phyloP scores from a whole-genome alignment of 2,329 filamentous ascomycete species.

The Trichoderma sp. region DNA sequence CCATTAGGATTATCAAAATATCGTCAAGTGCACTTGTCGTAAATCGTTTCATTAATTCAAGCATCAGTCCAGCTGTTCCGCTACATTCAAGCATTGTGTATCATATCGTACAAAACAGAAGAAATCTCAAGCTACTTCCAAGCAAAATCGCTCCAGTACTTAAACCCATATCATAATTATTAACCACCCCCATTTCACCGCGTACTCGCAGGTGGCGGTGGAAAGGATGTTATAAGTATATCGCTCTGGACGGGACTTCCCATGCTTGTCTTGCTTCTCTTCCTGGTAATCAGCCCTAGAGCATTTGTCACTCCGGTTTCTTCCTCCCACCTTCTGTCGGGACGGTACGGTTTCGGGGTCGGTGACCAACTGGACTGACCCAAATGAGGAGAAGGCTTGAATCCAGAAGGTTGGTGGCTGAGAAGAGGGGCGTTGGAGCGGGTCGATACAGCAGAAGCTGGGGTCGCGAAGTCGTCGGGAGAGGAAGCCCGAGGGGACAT shows the following conservation, averaged over 20 bases:
- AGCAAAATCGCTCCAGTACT: neutral
- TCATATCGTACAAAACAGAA: neutral
- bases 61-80: neutral
- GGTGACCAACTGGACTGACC: conserved; percentile 15
- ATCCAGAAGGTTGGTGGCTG: conserved; percentile 22
- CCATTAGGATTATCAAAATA: neutral
- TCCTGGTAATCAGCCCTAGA: conserved; percentile 7
- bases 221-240: conserved; percentile 37
- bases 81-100: neutral
- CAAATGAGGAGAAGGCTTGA: conserved; percentile 25
- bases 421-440: conserved; percentile 38
- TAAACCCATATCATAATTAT: neutral
- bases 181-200: conserved; percentile 10
- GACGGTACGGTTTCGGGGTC: neutral
- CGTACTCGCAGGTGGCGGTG: conserved; percentile 37
- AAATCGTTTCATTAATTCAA: neutral
- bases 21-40: neutral
- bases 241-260: conserved; percentile 14
- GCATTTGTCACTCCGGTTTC: neutral
- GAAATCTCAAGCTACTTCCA: neutral
- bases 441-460: conserved; percentile 35
- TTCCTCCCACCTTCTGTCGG: conserved; percentile 9
- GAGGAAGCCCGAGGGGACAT: conserved; percentile 18
- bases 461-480: conserved; percentile 29
- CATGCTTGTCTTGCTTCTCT: conserved; percentile 6